phyloP scores from a whole-genome alignment of 805 yeast genomes.

The Yamadazyma paraphyllophila region DNA sequence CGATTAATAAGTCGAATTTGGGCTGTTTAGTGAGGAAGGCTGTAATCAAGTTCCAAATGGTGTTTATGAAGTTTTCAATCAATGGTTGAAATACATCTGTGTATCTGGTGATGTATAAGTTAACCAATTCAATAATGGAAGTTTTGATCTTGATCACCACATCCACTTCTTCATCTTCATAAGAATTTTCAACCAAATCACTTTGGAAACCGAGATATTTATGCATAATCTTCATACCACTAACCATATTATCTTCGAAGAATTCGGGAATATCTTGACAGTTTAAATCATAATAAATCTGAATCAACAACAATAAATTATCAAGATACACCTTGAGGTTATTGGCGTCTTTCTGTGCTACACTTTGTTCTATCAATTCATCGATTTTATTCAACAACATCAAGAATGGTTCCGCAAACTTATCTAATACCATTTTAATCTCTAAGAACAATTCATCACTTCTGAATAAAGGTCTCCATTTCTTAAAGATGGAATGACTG shows the following conservation, averaged over 20 bases:
- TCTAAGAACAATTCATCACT: slow-evolving; percentile 88
- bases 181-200: slow-evolving; percentile 49
- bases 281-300: slow-evolving; percentile 88
- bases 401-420: slow-evolving; percentile 78
- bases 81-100: slow-evolving; percentile 86
- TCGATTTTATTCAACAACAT: slow-evolving; percentile 68
- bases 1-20: slow-evolving; percentile 81
- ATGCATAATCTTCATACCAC: slow-evolving; percentile 78
- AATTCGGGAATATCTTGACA: slow-evolving; percentile 98
- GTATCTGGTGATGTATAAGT: slow-evolving; percentile 83
- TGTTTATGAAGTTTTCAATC: slow-evolving; percentile 74
- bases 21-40: slow-evolving; percentile 63
- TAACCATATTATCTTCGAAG: slow-evolving; percentile 83
- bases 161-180: slow-evolving; percentile 69
- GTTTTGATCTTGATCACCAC: slow-evolving; percentile 71
- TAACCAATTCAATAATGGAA: slow-evolving; percentile 78
- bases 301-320: slow-evolving; percentile 65
- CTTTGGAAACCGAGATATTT: slow-evolving; percentile 69
- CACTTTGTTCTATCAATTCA: slow-evolving; percentile 49
- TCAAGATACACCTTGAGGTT: slow-evolving; percentile 60
- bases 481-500: slow-evolving; percentile 91
- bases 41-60: slow-evolving; percentile 72
- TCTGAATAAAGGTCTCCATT: slow-evolving; percentile 94
- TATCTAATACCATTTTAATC: slow-evolving; percentile 80
- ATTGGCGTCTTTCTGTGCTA: slow-evolving; percentile 34